These are phyloP conservation scores for Parmales sp. DNA, from an alignment of 108 stramenopile species.

Conservation along the genomic window DNA sequence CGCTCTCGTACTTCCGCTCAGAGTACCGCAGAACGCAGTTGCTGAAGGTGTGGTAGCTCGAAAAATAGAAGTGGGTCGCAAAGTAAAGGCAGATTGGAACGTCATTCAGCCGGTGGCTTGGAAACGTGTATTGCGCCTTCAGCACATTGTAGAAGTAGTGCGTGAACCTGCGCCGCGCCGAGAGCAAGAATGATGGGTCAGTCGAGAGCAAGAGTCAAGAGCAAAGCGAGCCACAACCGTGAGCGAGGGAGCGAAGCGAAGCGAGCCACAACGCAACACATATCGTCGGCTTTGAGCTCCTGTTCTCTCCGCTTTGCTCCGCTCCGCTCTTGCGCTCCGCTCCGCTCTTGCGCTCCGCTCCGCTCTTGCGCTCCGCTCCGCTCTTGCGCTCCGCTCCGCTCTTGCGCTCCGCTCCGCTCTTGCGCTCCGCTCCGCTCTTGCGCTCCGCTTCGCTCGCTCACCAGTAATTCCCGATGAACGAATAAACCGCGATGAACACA, in stretches of 20 bases:
- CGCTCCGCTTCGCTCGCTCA: too few relatives aligned
- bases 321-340: too few relatives aligned
- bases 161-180: slow-evolving; percentile 15
- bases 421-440: too few relatives aligned
- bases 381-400: too few relatives aligned
- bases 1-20: slow-evolving; percentile 32
- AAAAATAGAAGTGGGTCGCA: slow-evolving; percentile 95
- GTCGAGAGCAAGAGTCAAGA: background rate
- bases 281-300: too few relatives aligned
- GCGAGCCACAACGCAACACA: too few relatives aligned
- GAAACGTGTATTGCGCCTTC: slow-evolving; percentile 89
- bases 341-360: too few relatives aligned
- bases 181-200: background rate
- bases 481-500: slow-evolving; percentile 75
- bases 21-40: slow-evolving; percentile 78
- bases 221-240: background rate
- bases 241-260: too few relatives aligned
- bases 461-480: slow-evolving; percentile 97
- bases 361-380: too few relatives aligned
- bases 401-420: too few relatives aligned
- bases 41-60: slow-evolving; percentile 82
- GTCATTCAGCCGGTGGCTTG: slow-evolving; percentile 82
- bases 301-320: too few relatives aligned
- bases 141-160: slow-evolving; percentile 92
- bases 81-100: slow-evolving; percentile 81